phyloP scores from a whole-genome alignment of 495 filamentous ascomycete genomes.

The Astrothelium subdiscretum region DNA sequence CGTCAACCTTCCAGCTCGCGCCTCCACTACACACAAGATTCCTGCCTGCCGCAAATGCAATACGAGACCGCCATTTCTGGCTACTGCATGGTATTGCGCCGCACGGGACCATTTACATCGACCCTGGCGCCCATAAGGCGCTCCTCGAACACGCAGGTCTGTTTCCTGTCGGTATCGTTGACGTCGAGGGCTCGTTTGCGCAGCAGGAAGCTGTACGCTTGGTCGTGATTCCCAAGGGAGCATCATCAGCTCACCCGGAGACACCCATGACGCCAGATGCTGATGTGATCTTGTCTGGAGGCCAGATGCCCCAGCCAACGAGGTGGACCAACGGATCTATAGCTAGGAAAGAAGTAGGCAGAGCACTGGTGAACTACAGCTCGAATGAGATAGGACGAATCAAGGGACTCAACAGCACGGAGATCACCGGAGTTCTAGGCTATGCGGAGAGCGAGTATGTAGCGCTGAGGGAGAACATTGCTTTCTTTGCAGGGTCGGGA shows the following conservation, averaged over 20 bases:
- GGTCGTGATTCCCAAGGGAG: constrained; percentile 45
- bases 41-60: constrained; percentile 71
- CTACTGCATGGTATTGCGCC: constrained; percentile 87
- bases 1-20: constrained; percentile 1
- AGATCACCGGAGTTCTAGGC: constrained; percentile 67
- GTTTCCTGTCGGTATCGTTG: constrained; percentile 80
- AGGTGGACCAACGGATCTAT: constrained; percentile 17
- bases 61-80: constrained; percentile 93
- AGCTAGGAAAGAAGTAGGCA: constrained; percentile 78
- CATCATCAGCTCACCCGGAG: constrained; percentile 14
- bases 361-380: constrained; percentile 92
- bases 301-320: constrained; percentile 45
- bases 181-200: constrained; percentile 74
- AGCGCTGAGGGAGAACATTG: constrained; percentile 77
- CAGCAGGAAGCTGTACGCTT: constrained; percentile 87
- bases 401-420: constrained; percentile 68
- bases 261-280: constrained; percentile 19
- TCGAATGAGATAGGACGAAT: constrained; percentile 69
- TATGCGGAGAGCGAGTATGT: constrained; percentile 95
- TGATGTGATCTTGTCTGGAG: constrained; percentile 74
- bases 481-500: constrained; percentile 44
- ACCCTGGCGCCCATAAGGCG: constrained; percentile 72
- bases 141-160: constrained; percentile 75
- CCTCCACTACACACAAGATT: constrained; percentile 85
- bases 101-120: constrained; percentile 85